phyloP scores from a whole-genome alignment of 257 asterid species.

The Striga asiatica region DNA sequence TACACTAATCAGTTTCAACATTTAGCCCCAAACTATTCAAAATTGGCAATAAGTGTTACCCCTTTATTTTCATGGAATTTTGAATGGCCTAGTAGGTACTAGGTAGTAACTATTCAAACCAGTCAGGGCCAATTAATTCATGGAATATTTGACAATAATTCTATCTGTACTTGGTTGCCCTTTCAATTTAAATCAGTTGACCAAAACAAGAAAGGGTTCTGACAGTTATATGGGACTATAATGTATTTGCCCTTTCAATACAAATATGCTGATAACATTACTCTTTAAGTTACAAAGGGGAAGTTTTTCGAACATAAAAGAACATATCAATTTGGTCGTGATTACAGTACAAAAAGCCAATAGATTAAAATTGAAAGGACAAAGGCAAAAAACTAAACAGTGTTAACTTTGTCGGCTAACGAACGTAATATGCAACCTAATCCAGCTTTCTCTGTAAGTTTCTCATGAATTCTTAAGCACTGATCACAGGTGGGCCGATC shows the following conservation, averaged over 20 bases:
- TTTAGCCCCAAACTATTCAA: not conserved
- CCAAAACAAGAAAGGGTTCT: no score
- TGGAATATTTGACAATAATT: no score
- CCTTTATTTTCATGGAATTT: no score
- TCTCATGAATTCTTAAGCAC: conserved; percentile 84
- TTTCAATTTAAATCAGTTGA: no score
- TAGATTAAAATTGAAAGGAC: not conserved
- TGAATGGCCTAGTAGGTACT: no score
- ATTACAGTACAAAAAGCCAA: not conserved
- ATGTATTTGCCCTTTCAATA: no score
- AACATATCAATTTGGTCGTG: not conserved
- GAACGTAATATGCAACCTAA: conserved; percentile 87
- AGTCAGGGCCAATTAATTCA: no score
- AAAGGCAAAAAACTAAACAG: conserved; percentile 37
- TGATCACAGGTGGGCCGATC: conserved; percentile 99
- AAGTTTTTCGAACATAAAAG: not conserved
- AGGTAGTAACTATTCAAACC: no score
- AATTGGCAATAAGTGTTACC: not conserved
- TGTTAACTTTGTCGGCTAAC: conserved; percentile 74
- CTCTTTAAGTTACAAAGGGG: not conserved
- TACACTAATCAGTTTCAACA: not conserved
- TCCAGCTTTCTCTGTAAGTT: conserved; percentile 88
- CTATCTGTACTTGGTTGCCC: no score
- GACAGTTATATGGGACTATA: no score
- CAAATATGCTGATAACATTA: conserved; percentile 7